Base-by-base conservation (phyloP, 2,329 filamentous ascomycete genomes). In the Xylaria arbuscula region DNA sequence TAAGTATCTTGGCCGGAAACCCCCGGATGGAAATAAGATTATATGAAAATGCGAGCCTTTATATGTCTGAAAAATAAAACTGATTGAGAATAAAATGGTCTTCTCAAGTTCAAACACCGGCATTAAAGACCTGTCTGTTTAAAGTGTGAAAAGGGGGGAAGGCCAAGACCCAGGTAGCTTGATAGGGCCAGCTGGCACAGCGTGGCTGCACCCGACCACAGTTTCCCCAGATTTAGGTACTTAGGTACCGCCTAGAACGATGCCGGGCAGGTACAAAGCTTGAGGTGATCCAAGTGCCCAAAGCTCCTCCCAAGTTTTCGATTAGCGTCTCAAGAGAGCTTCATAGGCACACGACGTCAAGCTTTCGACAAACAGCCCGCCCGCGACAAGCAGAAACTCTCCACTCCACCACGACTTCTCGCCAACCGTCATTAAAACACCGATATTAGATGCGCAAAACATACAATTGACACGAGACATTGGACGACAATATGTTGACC, bases 401-500 rank as follows among this genome's bases (percentile, higher is more conserved):
- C 70, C 67, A 65, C 67, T 67, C 67, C 50, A 62, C 58, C 48
- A 62, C 28, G 28, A 28, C 60, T 47, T 15, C 15, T 13, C 42
- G 62, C 47, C 50, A 45, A 32, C 34, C 28, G 8, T 15, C 8
- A 28, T 28, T 28, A 40, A 45, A 22, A 8, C 10, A 54, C 17
- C 15, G 48, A 34, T 17, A 36, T 55, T 45, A 17, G 32, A 66
- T 60, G 59, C 42, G 40, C 55, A 15, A 55, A 64, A 19, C 10
- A 11, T 17, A 22, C 38, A 58, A 69, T 64, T 54, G 42, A 64
- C 22, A 32, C 32, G 10, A 53, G 17, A 38, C 38, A 62, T 54
- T 32, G 32, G 56, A 70, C 51, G 62, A 67, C 61, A 72, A 48
- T 38, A 78, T 78, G 76, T 69, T 78, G 69, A 72, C 73, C 68